Percentiles rank a stretch among this genome's conserved stretches.
These are phyloP conservation scores for Capsicum rhomboideum DNA, from an alignment of 257 asterid genomes.

Conservation along the genomic window DNA sequence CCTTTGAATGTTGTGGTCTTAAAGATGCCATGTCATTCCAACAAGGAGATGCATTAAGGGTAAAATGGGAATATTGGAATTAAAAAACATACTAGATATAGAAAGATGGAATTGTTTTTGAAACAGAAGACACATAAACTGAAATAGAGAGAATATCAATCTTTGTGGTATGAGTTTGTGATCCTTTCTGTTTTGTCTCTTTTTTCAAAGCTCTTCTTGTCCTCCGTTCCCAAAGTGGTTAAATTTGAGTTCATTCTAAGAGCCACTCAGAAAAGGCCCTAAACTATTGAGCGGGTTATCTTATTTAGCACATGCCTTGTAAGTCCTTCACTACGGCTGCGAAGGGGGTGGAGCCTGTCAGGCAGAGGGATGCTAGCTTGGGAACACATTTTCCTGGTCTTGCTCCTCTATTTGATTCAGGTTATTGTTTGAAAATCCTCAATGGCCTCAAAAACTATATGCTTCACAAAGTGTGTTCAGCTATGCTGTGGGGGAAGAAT, in stretches of 20 bases:
- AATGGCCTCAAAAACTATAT: neutral
- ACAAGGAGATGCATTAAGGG: neutral
- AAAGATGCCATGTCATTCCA: neutral
- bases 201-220: neutral
- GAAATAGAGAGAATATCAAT: neutral
- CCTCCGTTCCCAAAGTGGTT: neutral
- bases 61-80: neutral
- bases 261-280: neutral
- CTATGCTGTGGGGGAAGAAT: neutral
- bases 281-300: neutral
- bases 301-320: neutral
- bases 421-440: neutral
- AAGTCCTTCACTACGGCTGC: neutral
- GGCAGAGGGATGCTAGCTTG: neutral
- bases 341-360: neutral
- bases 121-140: neutral
- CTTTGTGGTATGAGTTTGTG: neutral
- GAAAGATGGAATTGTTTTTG: neutral
- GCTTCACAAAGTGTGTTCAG: neutral
- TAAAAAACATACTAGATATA: neutral
- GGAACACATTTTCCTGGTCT: neutral
- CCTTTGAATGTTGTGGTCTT: neutral
- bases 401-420: neutral
- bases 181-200: neutral
- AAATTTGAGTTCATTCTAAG: neutral